Conservation (phyloP, 2,329 filamentous ascomycete genomes). For the Beauveria sp. region DNA sequence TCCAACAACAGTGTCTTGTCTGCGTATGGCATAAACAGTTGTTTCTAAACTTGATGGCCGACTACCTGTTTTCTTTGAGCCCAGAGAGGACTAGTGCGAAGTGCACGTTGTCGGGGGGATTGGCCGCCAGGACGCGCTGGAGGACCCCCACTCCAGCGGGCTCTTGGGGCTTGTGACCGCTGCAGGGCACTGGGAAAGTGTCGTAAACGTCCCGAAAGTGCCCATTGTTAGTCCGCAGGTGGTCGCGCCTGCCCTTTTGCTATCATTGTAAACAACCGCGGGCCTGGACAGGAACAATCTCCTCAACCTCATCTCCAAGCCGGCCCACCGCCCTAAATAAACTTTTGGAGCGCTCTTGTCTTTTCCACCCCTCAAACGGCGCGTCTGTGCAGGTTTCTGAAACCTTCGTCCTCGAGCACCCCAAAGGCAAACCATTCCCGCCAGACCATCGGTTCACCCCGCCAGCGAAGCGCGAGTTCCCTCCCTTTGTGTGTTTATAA, state of each 20-base stretch:
- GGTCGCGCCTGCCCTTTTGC: not conserved
- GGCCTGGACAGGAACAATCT: not conserved
- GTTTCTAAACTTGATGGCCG: not conserved
- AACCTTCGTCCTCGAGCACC: not conserved
- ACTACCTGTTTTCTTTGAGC: conserved; percentile 5
- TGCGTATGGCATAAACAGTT: not conserved
- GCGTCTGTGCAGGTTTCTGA: conserved; percentile 8
- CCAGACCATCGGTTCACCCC: not conserved
- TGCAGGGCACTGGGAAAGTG: not conserved
- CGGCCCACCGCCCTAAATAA: conserved; percentile 4
- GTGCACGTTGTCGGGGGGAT: conserved; percentile 6
- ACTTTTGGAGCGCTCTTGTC: not conserved
- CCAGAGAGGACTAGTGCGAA: not conserved
- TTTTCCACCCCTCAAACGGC: conserved; percentile 5
- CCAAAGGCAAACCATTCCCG: conserved; percentile 1
- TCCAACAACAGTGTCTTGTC: not conserved
- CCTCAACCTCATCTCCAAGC: conserved; percentile 9
- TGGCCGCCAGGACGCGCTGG: not conserved
- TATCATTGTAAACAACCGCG: conserved; percentile 8
- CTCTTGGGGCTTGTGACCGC: not conserved
- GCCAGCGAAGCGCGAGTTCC: not conserved
- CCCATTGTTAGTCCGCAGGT: not conserved
- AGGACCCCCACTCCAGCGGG: not conserved
- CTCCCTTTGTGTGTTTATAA: conserved; percentile 2
- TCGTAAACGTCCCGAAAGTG: not conserved